These are phyloP conservation scores for Xylaria nigripes DNA, from an alignment of 495 filamentous ascomycete species.

Conservation along the genomic window DNA sequence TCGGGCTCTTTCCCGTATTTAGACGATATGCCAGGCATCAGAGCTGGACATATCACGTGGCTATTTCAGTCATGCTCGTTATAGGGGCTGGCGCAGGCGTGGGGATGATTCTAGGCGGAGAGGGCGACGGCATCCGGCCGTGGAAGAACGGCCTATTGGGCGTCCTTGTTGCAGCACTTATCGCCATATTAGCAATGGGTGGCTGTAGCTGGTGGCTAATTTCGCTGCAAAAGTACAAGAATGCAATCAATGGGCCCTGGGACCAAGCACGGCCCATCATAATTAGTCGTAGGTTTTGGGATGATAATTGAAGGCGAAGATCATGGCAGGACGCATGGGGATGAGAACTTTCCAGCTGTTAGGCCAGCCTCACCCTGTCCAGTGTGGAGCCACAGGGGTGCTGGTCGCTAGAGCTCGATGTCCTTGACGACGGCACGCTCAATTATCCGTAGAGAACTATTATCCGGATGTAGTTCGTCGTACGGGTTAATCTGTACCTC, in stretches of 20 bases:
- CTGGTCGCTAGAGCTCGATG: too few relatives aligned
- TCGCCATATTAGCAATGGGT: slow-evolving; percentile 68
- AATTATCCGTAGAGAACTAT: background rate
- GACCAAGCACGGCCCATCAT: slow-evolving; percentile 89
- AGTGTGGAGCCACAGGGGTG: too few relatives aligned
- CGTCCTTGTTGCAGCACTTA: slow-evolving; percentile 61
- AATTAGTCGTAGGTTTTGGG: slow-evolving; percentile 42
- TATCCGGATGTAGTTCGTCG: background rate
- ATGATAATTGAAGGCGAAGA: slow-evolving; percentile 32
- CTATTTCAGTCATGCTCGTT: slow-evolving; percentile 71
- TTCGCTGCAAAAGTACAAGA: slow-evolving; percentile 95
- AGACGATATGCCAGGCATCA: slow-evolving; percentile 74
- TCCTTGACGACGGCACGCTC: too few relatives aligned
- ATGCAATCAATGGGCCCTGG: slow-evolving; percentile 97
- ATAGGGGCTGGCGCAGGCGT: slow-evolving; percentile 69
- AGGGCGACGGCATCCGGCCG: slow-evolving; percentile 36
- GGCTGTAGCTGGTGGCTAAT: slow-evolving; percentile 98
- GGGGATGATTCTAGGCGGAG: slow-evolving; percentile 52
- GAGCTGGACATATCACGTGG: slow-evolving; percentile 74
- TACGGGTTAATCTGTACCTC: background rate
- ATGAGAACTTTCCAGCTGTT: background rate
- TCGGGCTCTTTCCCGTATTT: slow-evolving; percentile 93
- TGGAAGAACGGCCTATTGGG: slow-evolving; percentile 67
- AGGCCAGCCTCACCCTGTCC: background rate
- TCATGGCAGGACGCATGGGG: slow-evolving; percentile 1